Percentiles rank a stretch among this genome's conserved stretches.
These are phyloP conservation scores for Chaetomidium leptoderma DNA, from an alignment of 495 filamentous ascomycete species.

Conservation along the genomic window DNA sequence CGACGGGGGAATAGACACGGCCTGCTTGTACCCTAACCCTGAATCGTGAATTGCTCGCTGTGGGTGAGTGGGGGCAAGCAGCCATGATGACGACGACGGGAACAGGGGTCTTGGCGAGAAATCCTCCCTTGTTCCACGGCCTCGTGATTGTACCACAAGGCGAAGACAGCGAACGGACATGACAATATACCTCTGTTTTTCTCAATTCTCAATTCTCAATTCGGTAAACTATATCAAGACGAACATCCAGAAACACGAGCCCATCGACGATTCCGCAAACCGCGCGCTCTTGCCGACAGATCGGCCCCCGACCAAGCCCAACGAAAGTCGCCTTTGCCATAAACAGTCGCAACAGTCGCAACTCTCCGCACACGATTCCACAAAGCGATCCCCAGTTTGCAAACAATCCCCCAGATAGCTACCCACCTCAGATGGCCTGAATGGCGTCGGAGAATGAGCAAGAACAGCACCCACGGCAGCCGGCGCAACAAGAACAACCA, in stretches of 20 bases:
- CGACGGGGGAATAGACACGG: neutral
- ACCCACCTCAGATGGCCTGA: slow-evolving; percentile 29
- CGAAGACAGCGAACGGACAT: too few species aligned
- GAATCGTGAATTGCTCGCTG: slow-evolving; percentile 1
- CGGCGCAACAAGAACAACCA: slow-evolving; percentile 5
- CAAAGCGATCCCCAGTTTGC: neutral
- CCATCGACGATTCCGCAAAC: neutral
- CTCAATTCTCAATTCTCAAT: neutral
- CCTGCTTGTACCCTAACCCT: slow-evolving; percentile 5
- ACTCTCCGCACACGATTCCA: neutral
- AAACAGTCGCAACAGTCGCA: neutral
- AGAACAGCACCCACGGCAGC: neutral
- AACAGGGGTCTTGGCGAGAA: neutral
- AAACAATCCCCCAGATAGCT: neutral
- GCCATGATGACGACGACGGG: slow-evolving; percentile 7
- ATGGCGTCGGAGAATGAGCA: slow-evolving; percentile 28
- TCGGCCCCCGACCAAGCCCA: neutral
- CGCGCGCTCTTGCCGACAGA: neutral
- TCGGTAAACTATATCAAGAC: neutral
- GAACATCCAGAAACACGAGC: neutral
- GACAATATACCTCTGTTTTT: neutral
- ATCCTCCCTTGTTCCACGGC: neutral
- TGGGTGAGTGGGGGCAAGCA: neutral
- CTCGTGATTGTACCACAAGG: neutral
- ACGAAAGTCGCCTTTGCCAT: neutral